Evolutionary conservation across 164 flowering plant species (phyloP).

Genomic region (Nymphaea thermarum): DNA sequence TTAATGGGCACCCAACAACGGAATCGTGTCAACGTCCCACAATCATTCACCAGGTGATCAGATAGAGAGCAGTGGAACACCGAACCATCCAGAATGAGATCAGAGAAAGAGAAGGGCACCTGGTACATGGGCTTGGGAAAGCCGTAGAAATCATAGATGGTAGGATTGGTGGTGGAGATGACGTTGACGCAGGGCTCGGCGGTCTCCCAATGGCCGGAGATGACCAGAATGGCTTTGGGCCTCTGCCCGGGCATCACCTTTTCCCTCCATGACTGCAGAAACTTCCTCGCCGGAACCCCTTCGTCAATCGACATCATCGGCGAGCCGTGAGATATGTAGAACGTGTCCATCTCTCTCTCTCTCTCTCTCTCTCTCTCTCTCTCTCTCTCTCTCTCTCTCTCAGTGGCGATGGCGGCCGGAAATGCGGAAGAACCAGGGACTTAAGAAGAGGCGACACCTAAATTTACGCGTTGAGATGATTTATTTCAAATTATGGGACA

Average conservation of each 20-base stretch:
- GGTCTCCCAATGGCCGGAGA: conserved; percentile 87
- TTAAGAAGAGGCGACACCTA: too few species aligned
- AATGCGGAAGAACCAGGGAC: too few species aligned
- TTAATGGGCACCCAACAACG: too few species aligned
- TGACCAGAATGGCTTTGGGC: conserved; percentile 51
- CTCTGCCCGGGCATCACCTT: conserved; percentile 10
- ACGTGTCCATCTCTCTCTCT: conserved; percentile 16
- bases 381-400: too few species aligned
- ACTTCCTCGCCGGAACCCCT: conserved; percentile 27
- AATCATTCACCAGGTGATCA: too few species aligned
- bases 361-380: not conserved
- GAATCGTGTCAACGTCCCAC: too few species aligned
- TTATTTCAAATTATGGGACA: too few species aligned
- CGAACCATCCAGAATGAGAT: not conserved
- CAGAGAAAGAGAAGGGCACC: conserved; percentile 19
- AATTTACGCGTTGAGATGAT: too few species aligned
- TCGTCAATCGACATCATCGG: conserved; percentile 19
- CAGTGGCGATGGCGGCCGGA: too few species aligned
- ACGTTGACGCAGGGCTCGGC: conserved; percentile 39
- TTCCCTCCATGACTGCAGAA: conserved; percentile 37
- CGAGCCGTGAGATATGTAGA: conserved; percentile 20
- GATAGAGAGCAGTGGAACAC: too few species aligned
- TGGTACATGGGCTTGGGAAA: conserved; percentile 68
- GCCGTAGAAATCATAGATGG: conserved; percentile 69
- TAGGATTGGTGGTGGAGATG: conserved; percentile 19